These are phyloP conservation scores for Alternaria brassicicola DNA, from an alignment of 2,329 filamentous ascomycete genomes.

Conservation along the genomic window DNA sequence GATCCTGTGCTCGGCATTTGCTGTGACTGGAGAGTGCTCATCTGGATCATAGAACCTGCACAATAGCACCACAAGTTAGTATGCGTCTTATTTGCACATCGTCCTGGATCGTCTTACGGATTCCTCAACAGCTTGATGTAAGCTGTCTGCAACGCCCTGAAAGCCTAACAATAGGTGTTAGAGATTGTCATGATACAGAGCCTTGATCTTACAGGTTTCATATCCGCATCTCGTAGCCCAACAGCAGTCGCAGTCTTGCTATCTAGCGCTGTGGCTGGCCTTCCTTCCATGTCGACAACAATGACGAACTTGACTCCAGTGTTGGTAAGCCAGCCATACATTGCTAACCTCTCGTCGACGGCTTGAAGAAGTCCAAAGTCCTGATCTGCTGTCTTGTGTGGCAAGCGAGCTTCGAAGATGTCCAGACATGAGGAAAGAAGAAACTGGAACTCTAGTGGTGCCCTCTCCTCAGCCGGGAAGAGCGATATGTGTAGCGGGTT, in stretches of 20 bases:
- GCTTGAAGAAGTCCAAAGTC: slow-evolving; percentile 92
- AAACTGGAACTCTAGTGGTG: slow-evolving; percentile 87
- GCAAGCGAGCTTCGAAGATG: slow-evolving; percentile 85
- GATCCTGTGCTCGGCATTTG: slow-evolving; percentile 52
- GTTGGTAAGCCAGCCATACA: slow-evolving; percentile 96
- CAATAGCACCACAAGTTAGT: slow-evolving; percentile 74
- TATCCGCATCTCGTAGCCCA: slow-evolving; percentile 81
- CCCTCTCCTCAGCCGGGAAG: slow-evolving; percentile 77
- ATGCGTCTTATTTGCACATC: not conserved
- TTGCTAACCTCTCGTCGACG: slow-evolving; percentile 88
- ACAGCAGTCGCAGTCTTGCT: slow-evolving; percentile 56
- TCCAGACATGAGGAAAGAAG: slow-evolving; percentile 90
- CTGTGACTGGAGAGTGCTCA: slow-evolving; percentile 70
- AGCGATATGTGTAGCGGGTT: slow-evolving; percentile 93
- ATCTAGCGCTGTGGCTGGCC: slow-evolving; percentile 52
- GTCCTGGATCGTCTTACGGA: slow-evolving; percentile 45
- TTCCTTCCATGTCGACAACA: slow-evolving; percentile 87
- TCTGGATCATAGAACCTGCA: slow-evolving; percentile 81
- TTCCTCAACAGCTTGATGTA: slow-evolving; percentile 90
- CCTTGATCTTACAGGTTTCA: slow-evolving; percentile 70
- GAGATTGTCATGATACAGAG: not conserved
- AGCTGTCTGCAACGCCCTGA: slow-evolving; percentile 88
- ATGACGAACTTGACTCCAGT: slow-evolving; percentile 91
- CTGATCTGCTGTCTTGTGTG: slow-evolving; percentile 74
- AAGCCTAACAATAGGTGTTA: slow-evolving; percentile 62